A percentile compares a stretch with the other conserved stretches of the same genome.
Conservation (phyloP, 129 eudicot genomes). For the Gnaphalium uliginosum region DNA sequence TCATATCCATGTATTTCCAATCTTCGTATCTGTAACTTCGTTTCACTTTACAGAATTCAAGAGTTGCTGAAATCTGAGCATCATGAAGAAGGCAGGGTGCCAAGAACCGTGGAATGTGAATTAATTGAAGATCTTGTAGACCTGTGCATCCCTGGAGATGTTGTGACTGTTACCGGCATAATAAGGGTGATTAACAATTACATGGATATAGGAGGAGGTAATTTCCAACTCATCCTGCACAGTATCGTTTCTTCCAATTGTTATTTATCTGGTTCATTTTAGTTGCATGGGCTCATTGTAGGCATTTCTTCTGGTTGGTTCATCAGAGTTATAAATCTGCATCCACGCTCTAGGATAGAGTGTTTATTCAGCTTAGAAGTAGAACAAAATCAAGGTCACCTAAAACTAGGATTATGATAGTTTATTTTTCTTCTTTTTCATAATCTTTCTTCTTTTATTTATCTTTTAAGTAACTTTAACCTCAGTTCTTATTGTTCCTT, state of each 20-base stretch:
- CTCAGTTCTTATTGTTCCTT: not conserved
- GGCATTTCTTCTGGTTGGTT: not conserved
- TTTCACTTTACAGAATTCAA: constrained; percentile 57
- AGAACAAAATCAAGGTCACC: too few species aligned
- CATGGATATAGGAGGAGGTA: constrained; percentile 99
- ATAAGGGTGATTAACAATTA: constrained; percentile 87
- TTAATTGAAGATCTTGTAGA: constrained; percentile 95
- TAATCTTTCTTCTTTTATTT: not conserved
- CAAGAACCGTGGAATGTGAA: constrained; percentile 96
- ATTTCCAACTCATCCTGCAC: constrained; percentile 8
- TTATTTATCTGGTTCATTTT: not conserved
- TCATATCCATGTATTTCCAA: not conserved
- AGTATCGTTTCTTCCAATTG: not conserved
- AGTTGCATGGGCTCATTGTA: not conserved
- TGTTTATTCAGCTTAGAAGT: not conserved
- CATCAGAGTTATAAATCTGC: not conserved
- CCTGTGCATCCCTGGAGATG: constrained; percentile 95
- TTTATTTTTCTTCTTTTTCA: not conserved
- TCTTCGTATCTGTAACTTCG: not conserved
- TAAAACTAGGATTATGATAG: not conserved
- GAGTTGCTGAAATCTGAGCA: constrained; percentile 87
- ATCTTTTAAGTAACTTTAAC: not conserved
- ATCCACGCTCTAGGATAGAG: not conserved
- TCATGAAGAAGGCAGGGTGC: constrained; percentile 99
- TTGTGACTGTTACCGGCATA: constrained; percentile 85